Conservation (phyloP, 192 early-diverging fungal genomes). For the Chytriomyces confervae region DNA sequence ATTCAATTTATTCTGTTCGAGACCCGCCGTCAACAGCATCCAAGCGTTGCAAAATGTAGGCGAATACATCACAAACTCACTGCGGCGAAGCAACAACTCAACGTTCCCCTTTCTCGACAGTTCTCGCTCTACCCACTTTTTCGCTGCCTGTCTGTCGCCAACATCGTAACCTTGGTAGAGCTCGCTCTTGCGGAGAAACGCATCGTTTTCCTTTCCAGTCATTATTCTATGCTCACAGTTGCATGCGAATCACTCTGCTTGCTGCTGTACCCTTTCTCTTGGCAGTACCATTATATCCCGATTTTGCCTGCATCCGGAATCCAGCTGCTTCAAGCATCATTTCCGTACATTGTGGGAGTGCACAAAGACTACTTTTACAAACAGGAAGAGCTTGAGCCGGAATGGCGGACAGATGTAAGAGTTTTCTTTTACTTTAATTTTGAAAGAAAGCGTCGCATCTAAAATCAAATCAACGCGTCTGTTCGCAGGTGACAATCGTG, state of each 20-base stretch:
- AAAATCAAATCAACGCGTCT: neutral
- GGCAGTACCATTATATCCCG: constrained; percentile 81
- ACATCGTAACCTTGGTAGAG: constrained; percentile 75
- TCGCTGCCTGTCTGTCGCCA: constrained; percentile 64
- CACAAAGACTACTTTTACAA: constrained; percentile 56
- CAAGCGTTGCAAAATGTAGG: constrained; percentile 78
- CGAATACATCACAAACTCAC: neutral
- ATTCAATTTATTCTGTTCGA: constrained; percentile 63
- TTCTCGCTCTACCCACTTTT: constrained; percentile 80
- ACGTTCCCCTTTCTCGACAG: constrained; percentile 47
- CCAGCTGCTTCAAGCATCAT: constrained; percentile 72
- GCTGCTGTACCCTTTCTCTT: constrained; percentile 74
- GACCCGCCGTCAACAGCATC: constrained; percentile 79
- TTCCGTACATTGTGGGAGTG: constrained; percentile 81
- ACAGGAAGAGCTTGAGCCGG: constrained; percentile 54
- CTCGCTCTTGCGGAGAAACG: constrained; percentile 74
- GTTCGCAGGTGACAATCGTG: constrained; percentile 54
- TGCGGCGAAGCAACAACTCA: neutral
- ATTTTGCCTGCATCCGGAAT: constrained; percentile 70
- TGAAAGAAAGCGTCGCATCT: neutral
- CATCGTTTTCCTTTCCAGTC: constrained; percentile 71
- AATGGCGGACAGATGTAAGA: constrained; percentile 69
- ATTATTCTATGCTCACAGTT: constrained; percentile 72
- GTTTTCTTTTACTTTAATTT: neutral
- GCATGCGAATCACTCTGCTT: constrained; percentile 68